Percentiles rank a stretch among this genome's conserved stretches.
These are phyloP conservation scores for Rhytidiadelphus loreus DNA, from an alignment of 225 moss, liverwort and hornwort genomes.

Conservation along the genomic window DNA sequence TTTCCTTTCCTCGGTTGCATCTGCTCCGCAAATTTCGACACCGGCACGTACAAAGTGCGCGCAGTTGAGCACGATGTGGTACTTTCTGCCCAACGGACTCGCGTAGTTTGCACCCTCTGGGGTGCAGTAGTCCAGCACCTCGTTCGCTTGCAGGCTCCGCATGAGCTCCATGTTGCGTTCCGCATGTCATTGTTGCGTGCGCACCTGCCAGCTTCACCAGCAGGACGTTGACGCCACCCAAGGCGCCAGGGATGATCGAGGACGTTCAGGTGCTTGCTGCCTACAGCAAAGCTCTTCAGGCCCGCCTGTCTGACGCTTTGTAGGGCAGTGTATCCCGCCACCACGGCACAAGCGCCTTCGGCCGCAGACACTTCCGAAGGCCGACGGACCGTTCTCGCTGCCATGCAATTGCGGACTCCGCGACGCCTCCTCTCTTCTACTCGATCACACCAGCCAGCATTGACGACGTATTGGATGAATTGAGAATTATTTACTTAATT, in stretches of 20 bases:
- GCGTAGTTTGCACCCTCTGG: constrained; percentile 26
- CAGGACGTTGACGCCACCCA: constrained; percentile 51
- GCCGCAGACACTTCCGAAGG: constrained; percentile 33
- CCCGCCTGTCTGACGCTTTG: constrained; percentile 42
- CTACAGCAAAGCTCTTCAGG: constrained; percentile 40
- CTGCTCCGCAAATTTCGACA: constrained; percentile 13
- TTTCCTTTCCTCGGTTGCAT: constrained; percentile 15
- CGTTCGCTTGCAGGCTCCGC: constrained; percentile 41
- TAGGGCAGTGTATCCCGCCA: constrained; percentile 48
- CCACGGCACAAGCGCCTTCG: constrained; percentile 32
- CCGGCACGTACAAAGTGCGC: constrained; percentile 19
- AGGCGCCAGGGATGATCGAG: constrained; percentile 50
- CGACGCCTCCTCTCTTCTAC: constrained; percentile 45
- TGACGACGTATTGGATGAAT: not conserved
- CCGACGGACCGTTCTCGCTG: constrained; percentile 14
- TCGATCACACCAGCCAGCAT: not conserved
- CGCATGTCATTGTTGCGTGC: constrained; percentile 50
- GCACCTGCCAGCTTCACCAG: constrained; percentile 59
- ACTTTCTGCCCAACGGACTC: constrained; percentile 57
- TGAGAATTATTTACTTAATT: not conserved
- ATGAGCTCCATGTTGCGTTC: constrained; percentile 53
- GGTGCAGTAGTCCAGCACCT: constrained; percentile 60
- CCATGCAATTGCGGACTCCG: constrained; percentile 47
- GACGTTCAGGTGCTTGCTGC: constrained; percentile 36
- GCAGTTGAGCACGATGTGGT: constrained; percentile 43